These are phyloP conservation scores for Penicillium sp. DNA, from an alignment of 2,329 filamentous ascomycete species.

Conservation along the genomic window DNA sequence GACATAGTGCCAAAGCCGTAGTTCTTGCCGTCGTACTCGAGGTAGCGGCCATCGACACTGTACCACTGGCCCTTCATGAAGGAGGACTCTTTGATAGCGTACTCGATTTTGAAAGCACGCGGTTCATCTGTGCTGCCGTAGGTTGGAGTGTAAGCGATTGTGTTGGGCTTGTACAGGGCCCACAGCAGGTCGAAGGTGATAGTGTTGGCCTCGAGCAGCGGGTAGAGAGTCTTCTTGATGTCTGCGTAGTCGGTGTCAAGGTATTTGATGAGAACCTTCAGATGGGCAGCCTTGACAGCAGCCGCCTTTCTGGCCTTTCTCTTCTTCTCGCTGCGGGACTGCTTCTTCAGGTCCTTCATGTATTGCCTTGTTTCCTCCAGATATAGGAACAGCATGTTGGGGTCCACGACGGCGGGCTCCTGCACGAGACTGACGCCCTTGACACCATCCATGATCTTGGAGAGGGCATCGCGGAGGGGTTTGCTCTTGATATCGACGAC, in stretches of 20 bases:
- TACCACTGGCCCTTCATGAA: conserved; percentile 74
- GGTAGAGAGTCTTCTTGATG: conserved; percentile 74
- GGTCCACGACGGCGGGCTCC: conserved; percentile 70
- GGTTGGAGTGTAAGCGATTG: conserved; percentile 71
- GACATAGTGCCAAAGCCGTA: conserved; percentile 73
- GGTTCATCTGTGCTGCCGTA: conserved; percentile 76
- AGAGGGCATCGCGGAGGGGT: conserved; percentile 66
- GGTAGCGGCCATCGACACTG: conserved; percentile 68
- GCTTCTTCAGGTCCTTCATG: conserved; percentile 63
- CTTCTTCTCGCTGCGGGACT: conserved; percentile 57
- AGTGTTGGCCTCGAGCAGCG: conserved; percentile 74
- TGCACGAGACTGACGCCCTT: conserved; percentile 78
- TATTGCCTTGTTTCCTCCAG: conserved; percentile 69
- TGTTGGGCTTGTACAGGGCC: conserved; percentile 86
- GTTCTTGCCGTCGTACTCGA: conserved; percentile 84
- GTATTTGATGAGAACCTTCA: conserved; percentile 72
- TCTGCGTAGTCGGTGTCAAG: conserved; percentile 78
- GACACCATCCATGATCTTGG: conserved; percentile 70
- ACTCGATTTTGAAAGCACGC: conserved; percentile 77
- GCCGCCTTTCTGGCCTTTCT: conserved; percentile 40
- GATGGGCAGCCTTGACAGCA: conserved; percentile 41
- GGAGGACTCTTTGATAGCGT: conserved; percentile 65
- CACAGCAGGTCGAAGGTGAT: conserved; percentile 88
- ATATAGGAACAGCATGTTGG: conserved; percentile 71
- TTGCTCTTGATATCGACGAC: conserved; percentile 84